Base-by-base conservation (phyloP, 495 filamentous ascomycete genomes). In the Parathielavia appendiculata region DNA sequence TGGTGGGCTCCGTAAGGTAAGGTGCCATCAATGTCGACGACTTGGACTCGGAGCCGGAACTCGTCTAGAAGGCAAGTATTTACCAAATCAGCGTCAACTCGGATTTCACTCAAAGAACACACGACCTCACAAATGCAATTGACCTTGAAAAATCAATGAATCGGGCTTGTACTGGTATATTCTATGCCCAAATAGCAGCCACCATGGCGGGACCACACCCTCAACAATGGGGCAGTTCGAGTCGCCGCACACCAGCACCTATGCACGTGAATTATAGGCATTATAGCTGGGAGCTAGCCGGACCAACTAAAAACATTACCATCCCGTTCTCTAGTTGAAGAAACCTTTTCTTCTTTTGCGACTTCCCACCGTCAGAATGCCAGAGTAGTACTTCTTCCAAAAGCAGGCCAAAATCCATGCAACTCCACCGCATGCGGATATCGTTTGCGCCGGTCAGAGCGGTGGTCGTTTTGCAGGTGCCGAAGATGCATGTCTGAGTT, bases 271-370 rank as follows among this genome's bases (percentile, higher is more conserved):
- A 56, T n/a, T 45, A 32, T 46, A 47, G 41, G 30, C 38, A 13
- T 23, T 23, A 20, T 39, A 26, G 41, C 41, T 6, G 32, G 32
- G 19, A 23, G 53, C 41, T 22, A 19, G 36, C 23, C n/a, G 36
- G 16, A 52, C 16, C 35, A n/a, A 20, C 19, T 43, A 44, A 36
- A 50, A 47, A 11, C 53, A 56, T 56, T 56, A 55, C 39, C 13
- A 11, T 26, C 32, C 26, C 46, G n/a, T 49, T 17, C 32, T 51
- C 48, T 51, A 51, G 12, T 32, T 32, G 35, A 51, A 6, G n/a
- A 19, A 40, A 10, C 7, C 10, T 17, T 22, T 22, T 19, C 35
- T 32, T n/a, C 22, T n/a, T 40, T 44, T 10, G 35, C 35, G 35
- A 11, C 35, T 14, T 9, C 35, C 35, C 9, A 38, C 35, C 22